Evolutionary conservation across 805 yeast species (phyloP).

Genomic region (Spathaspora arborariae): DNA sequence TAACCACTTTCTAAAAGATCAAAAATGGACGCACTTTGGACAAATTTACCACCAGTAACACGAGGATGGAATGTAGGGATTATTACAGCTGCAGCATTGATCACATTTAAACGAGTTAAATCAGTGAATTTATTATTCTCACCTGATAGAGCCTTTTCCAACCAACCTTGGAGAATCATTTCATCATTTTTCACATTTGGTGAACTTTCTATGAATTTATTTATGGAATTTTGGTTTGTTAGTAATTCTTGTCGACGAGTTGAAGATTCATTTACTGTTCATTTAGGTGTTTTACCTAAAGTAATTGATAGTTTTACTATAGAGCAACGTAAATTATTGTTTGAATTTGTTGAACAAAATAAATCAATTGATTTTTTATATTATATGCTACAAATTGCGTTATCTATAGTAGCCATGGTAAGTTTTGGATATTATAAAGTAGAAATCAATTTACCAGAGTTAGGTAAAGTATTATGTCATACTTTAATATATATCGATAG

Average conservation of each 20-base stretch:
- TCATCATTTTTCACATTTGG: constrained; percentile 34
- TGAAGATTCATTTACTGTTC: constrained; percentile 21
- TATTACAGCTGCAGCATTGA: constrained; percentile 15
- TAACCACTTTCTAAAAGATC: not conserved
- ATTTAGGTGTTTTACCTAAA: constrained; percentile 20
- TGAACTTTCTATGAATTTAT: constrained; percentile 18
- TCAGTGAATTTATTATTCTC: constrained; percentile 18
- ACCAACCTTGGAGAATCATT: constrained; percentile 36
- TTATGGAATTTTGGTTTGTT: constrained; percentile 17
- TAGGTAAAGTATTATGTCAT: constrained; percentile 25
- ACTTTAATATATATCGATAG: constrained; percentile 28
- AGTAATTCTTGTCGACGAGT: constrained; percentile 17
- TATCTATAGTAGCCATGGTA: constrained; percentile 18
- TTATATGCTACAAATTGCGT: constrained; percentile 21
- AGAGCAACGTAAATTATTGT: constrained; percentile 13
- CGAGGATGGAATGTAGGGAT: constrained; percentile 27
- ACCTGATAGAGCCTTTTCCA: constrained; percentile 23
- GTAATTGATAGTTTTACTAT: constrained; percentile 13
- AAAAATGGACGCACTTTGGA: constrained; percentile 8
- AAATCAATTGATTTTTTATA: constrained; percentile 29
- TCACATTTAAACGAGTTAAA: constrained; percentile 18
- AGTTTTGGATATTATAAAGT: constrained; percentile 15
- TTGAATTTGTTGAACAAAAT: constrained; percentile 13
- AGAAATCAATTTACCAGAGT: constrained; percentile 10
- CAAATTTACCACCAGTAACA: constrained; percentile 18